A percentile compares a stretch with the other conserved stretches of the same genome.
Evolutionary conservation across 768 basidiomycete genomes (phyloP).

Genomic region (Podaxis pistillaris): DNA sequence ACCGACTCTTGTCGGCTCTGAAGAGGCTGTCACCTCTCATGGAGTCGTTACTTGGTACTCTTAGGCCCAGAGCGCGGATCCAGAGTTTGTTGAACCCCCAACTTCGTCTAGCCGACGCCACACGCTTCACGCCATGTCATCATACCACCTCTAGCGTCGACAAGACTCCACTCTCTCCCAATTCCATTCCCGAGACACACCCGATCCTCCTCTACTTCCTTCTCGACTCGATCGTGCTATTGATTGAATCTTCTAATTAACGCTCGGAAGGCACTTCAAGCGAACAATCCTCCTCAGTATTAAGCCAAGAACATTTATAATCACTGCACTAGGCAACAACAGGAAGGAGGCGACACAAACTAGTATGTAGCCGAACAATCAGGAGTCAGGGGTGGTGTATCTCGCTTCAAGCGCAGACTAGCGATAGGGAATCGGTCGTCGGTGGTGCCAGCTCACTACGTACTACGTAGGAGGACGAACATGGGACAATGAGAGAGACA

Average conservation of each 20-base stretch:
- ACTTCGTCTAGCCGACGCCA: not conserved
- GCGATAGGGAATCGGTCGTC: not conserved
- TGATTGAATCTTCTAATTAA: not conserved
- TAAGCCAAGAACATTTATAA: not conserved
- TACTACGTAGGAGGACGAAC: not conserved
- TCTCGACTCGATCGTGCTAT: not conserved
- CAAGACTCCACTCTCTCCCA: no score
- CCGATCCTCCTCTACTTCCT: no score
- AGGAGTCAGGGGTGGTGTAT: not conserved
- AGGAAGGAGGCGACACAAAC: not conserved
- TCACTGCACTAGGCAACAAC: constrained; percentile 9
- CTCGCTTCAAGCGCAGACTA: constrained; percentile 7
- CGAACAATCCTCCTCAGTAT: not conserved
- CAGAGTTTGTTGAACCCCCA: not conserved
- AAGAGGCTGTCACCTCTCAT: constrained; percentile 1
- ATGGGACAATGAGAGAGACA: not conserved
- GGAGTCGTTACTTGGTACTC: constrained; percentile 7
- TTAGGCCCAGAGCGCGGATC: not conserved
- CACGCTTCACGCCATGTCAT: no score
- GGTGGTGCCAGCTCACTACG: constrained; percentile 8
- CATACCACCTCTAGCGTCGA: no score
- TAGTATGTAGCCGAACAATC: not conserved
- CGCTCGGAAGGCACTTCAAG: not conserved
- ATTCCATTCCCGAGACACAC: no score
- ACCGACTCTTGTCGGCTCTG: not conserved